A percentile compares a stretch with the other conserved stretches of the same genome.
Conservation (phyloP, 768 basidiomycete species). For the Hemileccinum impolitum region DNA sequence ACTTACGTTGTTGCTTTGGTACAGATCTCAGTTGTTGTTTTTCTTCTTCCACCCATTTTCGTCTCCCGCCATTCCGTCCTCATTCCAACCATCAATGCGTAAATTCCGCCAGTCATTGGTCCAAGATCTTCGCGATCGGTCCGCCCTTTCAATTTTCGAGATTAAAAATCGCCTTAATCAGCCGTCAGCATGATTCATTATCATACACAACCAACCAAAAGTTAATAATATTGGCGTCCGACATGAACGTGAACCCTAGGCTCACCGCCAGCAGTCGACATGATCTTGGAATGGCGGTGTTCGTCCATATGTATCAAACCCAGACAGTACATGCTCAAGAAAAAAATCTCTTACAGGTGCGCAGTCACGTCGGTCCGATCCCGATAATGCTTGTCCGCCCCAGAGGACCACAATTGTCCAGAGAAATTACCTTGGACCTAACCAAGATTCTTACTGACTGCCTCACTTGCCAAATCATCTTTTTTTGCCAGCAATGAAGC, state of each 20-base stretch:
- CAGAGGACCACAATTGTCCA: constrained; percentile 1
- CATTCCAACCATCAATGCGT: not conserved
- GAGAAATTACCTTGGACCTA: not conserved
- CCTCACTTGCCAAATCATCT: too few relatives aligned
- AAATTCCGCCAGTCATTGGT: not conserved
- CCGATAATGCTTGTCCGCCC: not conserved
- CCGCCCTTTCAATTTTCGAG: not conserved
- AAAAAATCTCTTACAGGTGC: not conserved
- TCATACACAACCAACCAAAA: not conserved
- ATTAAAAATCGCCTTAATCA: constrained; percentile 17
- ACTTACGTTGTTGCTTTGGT: constrained; percentile 3
- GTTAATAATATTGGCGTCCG: not conserved
- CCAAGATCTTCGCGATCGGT: constrained; percentile 15
- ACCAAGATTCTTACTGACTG: too few relatives aligned
- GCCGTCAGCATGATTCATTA: not conserved
- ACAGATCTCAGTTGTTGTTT: not conserved
- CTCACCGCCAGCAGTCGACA: not conserved
- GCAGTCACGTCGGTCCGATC: not conserved
- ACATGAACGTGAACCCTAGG: constrained; percentile 2
- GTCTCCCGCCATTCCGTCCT: not conserved
- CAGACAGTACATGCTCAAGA: too few relatives aligned
- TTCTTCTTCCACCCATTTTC: not conserved
- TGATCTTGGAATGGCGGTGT: not conserved
- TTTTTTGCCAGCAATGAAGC: too few relatives aligned
- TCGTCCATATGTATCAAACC: not conserved